These are phyloP conservation scores for Xanthoparmelia taractica DNA, from an alignment of 495 filamentous ascomycete species.

Conservation along the genomic window DNA sequence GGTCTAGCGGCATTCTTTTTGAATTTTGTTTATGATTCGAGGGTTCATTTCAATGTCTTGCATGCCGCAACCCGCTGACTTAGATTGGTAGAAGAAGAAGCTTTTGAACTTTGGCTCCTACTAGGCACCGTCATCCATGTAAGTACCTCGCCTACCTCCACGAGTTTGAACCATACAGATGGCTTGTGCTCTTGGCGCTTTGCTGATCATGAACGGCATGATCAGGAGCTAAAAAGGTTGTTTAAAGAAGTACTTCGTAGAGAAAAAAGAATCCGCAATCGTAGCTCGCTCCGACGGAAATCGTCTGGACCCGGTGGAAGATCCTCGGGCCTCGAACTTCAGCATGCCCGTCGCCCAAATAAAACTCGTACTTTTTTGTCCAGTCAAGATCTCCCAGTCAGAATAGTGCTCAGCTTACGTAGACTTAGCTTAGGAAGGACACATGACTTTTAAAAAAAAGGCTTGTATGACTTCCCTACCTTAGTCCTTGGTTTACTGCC, in stretches of 20 bases:
- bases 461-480: not conserved
- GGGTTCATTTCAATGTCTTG: slow-evolving; percentile 16
- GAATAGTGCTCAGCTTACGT: not conserved
- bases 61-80: slow-evolving; percentile 8
- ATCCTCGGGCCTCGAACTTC: not conserved
- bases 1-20: slow-evolving; percentile 12
- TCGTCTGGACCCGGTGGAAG: not conserved
- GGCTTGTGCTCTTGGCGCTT: not conserved
- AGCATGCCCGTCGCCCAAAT: not conserved
- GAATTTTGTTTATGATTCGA: no score
- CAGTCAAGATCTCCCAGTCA: not conserved
- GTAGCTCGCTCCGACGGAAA: not conserved
- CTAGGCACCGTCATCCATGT: not conserved
- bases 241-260: no score
- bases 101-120: not conserved
- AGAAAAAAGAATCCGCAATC: not conserved
- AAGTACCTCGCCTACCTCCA: no score
- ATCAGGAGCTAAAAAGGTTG: not conserved
- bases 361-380: not conserved
- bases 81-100: not conserved
- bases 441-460: not conserved
- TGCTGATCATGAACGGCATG: slow-evolving; percentile 3
- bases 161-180: not conserved
- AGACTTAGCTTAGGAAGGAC: not conserved
- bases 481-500: no score